Base-by-base conservation (phyloP, 1,284 basidiomycete genomes). In the Violaceomyces palustris region DNA sequence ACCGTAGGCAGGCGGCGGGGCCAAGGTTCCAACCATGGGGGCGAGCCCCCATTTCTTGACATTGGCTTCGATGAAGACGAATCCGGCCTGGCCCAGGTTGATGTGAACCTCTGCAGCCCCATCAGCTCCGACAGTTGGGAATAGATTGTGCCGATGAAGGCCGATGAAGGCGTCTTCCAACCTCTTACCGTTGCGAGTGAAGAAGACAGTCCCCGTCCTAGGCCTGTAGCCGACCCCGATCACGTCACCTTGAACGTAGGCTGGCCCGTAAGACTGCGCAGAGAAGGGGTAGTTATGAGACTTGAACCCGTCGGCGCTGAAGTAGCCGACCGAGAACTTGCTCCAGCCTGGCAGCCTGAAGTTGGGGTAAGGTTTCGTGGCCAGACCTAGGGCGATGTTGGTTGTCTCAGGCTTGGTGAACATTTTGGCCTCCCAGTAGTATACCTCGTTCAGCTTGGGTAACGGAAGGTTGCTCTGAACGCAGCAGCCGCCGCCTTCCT, bases 241-340 rank as follows among this genome's bases (percentile, higher is more conserved):
- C 10, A 73, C 71, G 34, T 73, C 71, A 22, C 94, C 93, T 73
- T 97, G 91, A 56, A 87, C 87, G 40, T 97, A 79, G 0, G 80
- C 74, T 2, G 89, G 83, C 3, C 92, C 91, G 69, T 91, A 93
- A 1, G 89, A 82, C 4, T 85, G 78, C 0, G 87, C 80, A 10
- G 88, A 88, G 75, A 98, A 98, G 0, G 94, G 94, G 74, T 87
- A 96, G 73, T 97, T 96, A 78, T 94, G 87, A 19, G 87, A 91
- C 75, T 94, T 96, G 78, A 94, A 93, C 39, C 94, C 94, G 68
- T 87, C 91, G 14, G 74, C 64, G 10, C 90, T 92, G 67, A 93
- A 90, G 74, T 96, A 98, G 39, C 88, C 93, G 41, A 97, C 83
- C n/a, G 92, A 97, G 74, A 86, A 85, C 54, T 85, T 84, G 75